Evolutionary conservation across 2,329 filamentous ascomycete species (phyloP), one percentile per base, ranked within the genome.

Genomic region (Knufia fluminis): DNA sequence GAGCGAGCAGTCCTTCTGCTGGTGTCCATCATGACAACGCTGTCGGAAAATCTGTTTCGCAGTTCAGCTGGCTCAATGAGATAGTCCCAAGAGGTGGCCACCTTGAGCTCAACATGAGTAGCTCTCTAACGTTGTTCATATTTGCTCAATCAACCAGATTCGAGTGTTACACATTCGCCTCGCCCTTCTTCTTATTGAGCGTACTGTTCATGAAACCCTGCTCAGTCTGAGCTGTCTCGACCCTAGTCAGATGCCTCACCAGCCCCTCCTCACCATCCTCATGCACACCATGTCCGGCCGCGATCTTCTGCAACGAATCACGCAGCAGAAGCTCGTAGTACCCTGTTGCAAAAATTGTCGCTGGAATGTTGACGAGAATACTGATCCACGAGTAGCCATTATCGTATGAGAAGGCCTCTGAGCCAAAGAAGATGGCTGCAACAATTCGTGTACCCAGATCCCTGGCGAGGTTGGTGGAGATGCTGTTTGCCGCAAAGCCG

Each of bases 391-490:
- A 63, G 57, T 78, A 79, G 22, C 62, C 62, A 24, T 55, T 55
- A 45, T 51, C 57, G 61, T 66, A 69, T 8, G 62, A 62, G 57
- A 77, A 77, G 2, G 70, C 72, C 52, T 76, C 73, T 9, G 66
- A 58, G 43, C 75, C 74, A 54, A 69, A 77, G 62, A 79, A 79
- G 52, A 79, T 79, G 14, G 75, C 74, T 4, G 74, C 76, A 1
- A 80, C 77, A 22, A 80, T 72, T 16, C 78, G 71, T 1, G 75
- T 73, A n/a, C 78, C 78, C 12, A 80, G 64, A 58, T 81, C 78
- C 57, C 77, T 66, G 9, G 78, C 77, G 26, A 77, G 59, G 61
- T 82, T 82, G 12, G 76, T 78, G 33, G 67, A 70, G 55, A 80
- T 73, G 10, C 73, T 76, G 41, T 76, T 68, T 50, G 68, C 67